phyloP scores from a whole-genome alignment of 2,329 filamentous ascomycete genomes.

The Aspergillus clavatus region DNA sequence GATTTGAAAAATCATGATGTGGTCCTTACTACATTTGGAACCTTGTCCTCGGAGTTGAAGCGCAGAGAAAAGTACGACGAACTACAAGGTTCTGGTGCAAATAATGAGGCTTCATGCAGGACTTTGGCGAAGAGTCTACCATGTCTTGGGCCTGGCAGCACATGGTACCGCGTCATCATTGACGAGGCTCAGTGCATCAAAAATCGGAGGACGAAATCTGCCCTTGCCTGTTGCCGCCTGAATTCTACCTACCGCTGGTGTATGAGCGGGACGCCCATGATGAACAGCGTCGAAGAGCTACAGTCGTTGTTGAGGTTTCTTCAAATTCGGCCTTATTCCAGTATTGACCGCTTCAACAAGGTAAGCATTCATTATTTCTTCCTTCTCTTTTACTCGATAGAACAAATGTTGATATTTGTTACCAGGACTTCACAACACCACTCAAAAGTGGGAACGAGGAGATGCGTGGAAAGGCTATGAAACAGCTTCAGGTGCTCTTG shows the following conservation, averaged over 20 bases:
- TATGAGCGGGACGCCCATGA: slow-evolving; percentile 80
- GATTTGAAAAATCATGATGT: slow-evolving; percentile 65
- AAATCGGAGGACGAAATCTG: slow-evolving; percentile 60
- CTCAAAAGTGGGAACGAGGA: slow-evolving; percentile 41
- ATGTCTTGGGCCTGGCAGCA: slow-evolving; percentile 55
- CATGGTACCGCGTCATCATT: slow-evolving; percentile 67
- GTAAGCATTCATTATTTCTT: slow-evolving; percentile 34
- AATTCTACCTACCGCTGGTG: slow-evolving; percentile 63
- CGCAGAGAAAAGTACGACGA: slow-evolving; percentile 51
- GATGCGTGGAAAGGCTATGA: slow-evolving; percentile 54
- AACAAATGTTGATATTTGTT: background rate
- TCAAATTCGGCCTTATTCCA: slow-evolving; percentile 68
- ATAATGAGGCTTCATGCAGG: slow-evolving; percentile 16
- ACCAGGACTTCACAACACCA: slow-evolving; percentile 49
- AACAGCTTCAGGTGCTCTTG: slow-evolving; percentile 66
- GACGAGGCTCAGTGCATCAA: slow-evolving; percentile 82
- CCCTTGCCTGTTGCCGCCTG: slow-evolving; percentile 57
- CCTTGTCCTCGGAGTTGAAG: slow-evolving; percentile 63
- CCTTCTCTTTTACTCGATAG: background rate
- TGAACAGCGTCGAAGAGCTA: slow-evolving; percentile 76
- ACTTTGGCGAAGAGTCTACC: slow-evolving; percentile 42
- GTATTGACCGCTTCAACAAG: slow-evolving; percentile 56
- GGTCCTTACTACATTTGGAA: slow-evolving; percentile 75
- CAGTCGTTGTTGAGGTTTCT: slow-evolving; percentile 75
- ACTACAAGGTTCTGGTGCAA: slow-evolving; percentile 45